Evolutionary conservation across 306 rosid genomes (phyloP).

Genomic region (Corylus avellana): DNA sequence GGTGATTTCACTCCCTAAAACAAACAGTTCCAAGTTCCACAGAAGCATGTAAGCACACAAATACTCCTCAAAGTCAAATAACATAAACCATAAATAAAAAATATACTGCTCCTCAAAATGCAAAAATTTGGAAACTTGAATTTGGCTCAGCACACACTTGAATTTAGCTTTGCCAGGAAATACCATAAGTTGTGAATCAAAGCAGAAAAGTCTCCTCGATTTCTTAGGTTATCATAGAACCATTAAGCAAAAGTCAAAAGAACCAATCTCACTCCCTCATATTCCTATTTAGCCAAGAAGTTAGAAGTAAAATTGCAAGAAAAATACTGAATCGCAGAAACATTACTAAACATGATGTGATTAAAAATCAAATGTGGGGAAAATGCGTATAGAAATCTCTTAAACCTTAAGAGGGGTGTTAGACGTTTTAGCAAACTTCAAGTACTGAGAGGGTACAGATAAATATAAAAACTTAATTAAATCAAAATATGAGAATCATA

Average conservation of each 20-base stretch:
- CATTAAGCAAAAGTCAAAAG: neutral
- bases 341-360: neutral
- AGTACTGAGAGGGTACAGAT: neutral
- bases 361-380: neutral
- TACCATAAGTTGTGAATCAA: neutral
- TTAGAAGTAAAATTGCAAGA: neutral
- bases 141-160: neutral
- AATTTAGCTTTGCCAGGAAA: neutral
- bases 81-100: neutral
- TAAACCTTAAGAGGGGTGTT: neutral
- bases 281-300: neutral
- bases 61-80: neutral
- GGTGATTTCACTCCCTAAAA: neutral
- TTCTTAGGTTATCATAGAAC: neutral
- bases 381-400: neutral
- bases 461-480: neutral
- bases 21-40: neutral
- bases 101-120: neutral
- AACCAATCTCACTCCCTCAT: slow-evolving; percentile 3
- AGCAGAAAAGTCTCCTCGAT: neutral
- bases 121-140: neutral
- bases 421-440: neutral
- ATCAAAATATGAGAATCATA: neutral
- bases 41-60: neutral
- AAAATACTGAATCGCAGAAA: neutral